Evolutionary conservation across 345 rosid species (phyloP), one percentile per base, ranked within the genome.

Genomic region (Rhodamnia rubescens): DNA sequence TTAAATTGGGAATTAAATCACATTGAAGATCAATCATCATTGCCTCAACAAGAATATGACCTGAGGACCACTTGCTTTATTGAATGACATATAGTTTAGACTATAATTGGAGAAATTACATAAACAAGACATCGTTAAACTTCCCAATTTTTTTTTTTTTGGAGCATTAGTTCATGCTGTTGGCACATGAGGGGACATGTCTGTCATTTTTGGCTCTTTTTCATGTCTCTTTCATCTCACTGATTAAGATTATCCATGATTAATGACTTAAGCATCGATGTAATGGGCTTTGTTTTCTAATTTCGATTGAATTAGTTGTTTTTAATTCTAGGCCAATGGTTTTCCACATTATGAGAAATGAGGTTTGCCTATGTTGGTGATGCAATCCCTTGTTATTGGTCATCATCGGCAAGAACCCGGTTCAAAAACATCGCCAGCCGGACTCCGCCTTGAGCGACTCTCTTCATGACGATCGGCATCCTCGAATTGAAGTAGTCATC

Each of bases 391-490:
- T 87, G 82, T 4, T 89, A 59, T 27, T 53, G 8, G 59, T 5
- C 85, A 26, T 89, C 84, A 13, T 89, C 93, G 20, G 94, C 92
- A 56, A 97, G 93, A 52, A 90, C 87, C 80, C 85, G 85, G 90
- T 97, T 97, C 90, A 97, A 90, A 84, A 90, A 88, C 99, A 97
- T 95, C 85, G 95, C 99, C 85, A 97, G 82, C 75, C 99, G 92
- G 75, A 97, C 91, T 64, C 99, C 99, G 20, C 98, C 99, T 59
- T 97, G 98, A 84, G 97, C 97, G 27, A 97, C 91, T 75, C 99
- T 93, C 89, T 95, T 95, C 98, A 95, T 95, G 81, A 95, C 98
- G 84, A 94, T 85, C 52, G 98, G 95, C 96, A 93, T 89, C 89
- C 97, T 95, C 75, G 99, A 91, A 80, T 94, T 61, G 87, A 95